Evolutionary conservation across 1,139 yeast species (phyloP).

Genomic region (Diutina rugosa): DNA sequence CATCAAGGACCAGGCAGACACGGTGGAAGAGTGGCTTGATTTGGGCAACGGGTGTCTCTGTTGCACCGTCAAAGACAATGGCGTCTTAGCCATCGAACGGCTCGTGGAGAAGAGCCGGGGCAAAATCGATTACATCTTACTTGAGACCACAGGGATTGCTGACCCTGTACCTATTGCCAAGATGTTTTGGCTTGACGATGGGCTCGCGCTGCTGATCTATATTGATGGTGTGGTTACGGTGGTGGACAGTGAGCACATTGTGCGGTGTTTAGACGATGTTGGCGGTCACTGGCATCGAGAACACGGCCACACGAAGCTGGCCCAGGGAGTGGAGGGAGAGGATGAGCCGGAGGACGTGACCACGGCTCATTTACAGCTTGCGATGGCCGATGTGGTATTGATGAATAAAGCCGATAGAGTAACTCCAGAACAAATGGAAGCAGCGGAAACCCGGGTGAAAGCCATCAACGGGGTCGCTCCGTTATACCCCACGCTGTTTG

Average conservation of each 20-base stretch:
- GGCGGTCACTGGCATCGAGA: constrained; percentile 54
- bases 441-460: constrained; percentile 24
- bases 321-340: constrained; percentile 17
- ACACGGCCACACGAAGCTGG: constrained; percentile 14
- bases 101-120: constrained; percentile 62
- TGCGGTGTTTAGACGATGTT: constrained; percentile 54
- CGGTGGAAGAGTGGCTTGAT: constrained; percentile 89
- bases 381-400: constrained; percentile 73
- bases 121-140: constrained; percentile 71
- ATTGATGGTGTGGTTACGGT: constrained; percentile 94
- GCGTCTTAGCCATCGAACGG: constrained; percentile 88
- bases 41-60: constrained; percentile 94
- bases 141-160: constrained; percentile 97
- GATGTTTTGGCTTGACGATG: constrained; percentile 97
- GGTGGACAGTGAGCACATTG: constrained; percentile 63
- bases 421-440: constrained; percentile 10
- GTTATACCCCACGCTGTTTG: constrained; percentile 53
- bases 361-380: constrained; percentile 83
- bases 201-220: constrained; percentile 67
- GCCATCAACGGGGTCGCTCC: constrained; percentile 62
- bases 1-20: constrained; percentile 38
- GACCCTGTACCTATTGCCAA: constrained; percentile 95
- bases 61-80: constrained; percentile 90
- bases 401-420: constrained; percentile 63
- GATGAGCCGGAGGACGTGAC: constrained; percentile 35